phyloP scores from a whole-genome alignment of 2,329 filamentous ascomycete species.

The Stachybotrys echinatus region DNA sequence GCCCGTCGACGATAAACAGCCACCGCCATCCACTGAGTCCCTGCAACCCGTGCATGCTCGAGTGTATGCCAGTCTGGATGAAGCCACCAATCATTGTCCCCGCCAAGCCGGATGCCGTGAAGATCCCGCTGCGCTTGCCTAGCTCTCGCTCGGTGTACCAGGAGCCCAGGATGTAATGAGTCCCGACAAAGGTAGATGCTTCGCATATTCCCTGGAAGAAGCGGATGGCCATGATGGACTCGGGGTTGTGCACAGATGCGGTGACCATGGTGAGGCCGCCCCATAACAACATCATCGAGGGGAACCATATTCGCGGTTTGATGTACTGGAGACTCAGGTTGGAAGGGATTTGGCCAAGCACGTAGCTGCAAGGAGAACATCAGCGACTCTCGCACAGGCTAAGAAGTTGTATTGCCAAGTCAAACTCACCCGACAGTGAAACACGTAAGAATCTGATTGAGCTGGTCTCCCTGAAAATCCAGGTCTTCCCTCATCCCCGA shows the following conservation, averaged over 20 bases:
- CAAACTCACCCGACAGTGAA: slow-evolving; percentile 28
- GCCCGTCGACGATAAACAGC: slow-evolving; percentile 67
- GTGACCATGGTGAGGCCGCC: slow-evolving; percentile 55
- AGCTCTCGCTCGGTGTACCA: slow-evolving; percentile 60
- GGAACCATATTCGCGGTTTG: slow-evolving; percentile 59
- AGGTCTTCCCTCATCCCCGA: slow-evolving; percentile 42
- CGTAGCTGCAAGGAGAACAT: slow-evolving; percentile 20
- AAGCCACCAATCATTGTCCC: slow-evolving; percentile 49
- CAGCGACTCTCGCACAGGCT: background rate
- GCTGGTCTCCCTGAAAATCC: slow-evolving; percentile 38
- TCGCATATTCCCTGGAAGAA: slow-evolving; percentile 33
- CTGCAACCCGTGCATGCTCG: slow-evolving; percentile 30
- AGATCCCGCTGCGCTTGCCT: slow-evolving; percentile 58
- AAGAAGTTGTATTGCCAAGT: background rate
- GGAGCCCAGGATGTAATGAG: slow-evolving; percentile 37
- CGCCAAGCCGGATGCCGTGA: slow-evolving; percentile 54
- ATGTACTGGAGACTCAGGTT: slow-evolving; percentile 60
- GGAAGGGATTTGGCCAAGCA: slow-evolving; percentile 55
- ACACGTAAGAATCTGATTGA: slow-evolving; percentile 30
- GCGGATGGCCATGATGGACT: slow-evolving; percentile 31
- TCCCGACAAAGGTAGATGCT: slow-evolving; percentile 33
- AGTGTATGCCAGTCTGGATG: slow-evolving; percentile 58
- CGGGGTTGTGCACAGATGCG: slow-evolving; percentile 29
- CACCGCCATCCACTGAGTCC: slow-evolving; percentile 63
- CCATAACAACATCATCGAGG: slow-evolving; percentile 60